phyloP scores from a whole-genome alignment of 75 land plant genomes.

The Picea sitchensis region DNA sequence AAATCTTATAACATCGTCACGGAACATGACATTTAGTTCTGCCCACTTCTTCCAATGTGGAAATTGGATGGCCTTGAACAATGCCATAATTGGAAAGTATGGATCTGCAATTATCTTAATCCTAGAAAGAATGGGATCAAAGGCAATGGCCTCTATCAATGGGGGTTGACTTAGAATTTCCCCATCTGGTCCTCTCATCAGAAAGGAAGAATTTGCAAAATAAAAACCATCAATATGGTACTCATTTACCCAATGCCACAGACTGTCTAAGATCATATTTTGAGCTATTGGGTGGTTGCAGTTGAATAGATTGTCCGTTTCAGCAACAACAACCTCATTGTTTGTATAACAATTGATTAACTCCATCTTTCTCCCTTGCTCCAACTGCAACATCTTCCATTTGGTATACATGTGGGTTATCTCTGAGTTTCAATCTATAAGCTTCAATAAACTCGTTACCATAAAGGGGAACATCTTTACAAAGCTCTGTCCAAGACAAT shows the following conservation, averaged over 20 bases:
- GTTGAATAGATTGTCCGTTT: too few relatives aligned
- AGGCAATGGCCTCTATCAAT: slow-evolving; percentile 79
- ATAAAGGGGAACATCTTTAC: too few relatives aligned
- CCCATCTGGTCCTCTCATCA: slow-evolving; percentile 31
- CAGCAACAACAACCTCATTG: too few relatives aligned
- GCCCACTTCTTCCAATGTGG: slow-evolving; percentile 99
- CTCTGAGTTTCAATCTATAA: too few relatives aligned
- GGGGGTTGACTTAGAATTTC: slow-evolving; percentile 66
- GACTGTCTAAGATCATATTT: too few relatives aligned
- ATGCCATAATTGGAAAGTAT: slow-evolving; percentile 46
- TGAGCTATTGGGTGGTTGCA: too few relatives aligned
- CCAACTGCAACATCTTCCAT: too few relatives aligned
- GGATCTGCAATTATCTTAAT: slow-evolving; percentile 77
- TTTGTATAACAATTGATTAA: too few relatives aligned
- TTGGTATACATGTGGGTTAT: too few relatives aligned
- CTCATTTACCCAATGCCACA: slow-evolving; percentile 7
- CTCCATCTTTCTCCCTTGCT: too few relatives aligned
- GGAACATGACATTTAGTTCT: slow-evolving; percentile 71
- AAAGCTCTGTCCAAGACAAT: too few relatives aligned
- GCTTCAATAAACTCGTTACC: too few relatives aligned
- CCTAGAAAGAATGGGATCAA: slow-evolving; percentile 80
- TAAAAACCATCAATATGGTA: slow-evolving; percentile 94
- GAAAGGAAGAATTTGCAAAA: slow-evolving; percentile 25
- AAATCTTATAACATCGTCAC: slow-evolving; percentile 67
- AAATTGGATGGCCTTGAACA: slow-evolving; percentile 39